A percentile compares a stretch with the other conserved stretches of the same genome.
These are phyloP conservation scores for Dendrobium catenatum DNA, from an alignment of 106 monocot genomes.

Conservation along the genomic window DNA sequence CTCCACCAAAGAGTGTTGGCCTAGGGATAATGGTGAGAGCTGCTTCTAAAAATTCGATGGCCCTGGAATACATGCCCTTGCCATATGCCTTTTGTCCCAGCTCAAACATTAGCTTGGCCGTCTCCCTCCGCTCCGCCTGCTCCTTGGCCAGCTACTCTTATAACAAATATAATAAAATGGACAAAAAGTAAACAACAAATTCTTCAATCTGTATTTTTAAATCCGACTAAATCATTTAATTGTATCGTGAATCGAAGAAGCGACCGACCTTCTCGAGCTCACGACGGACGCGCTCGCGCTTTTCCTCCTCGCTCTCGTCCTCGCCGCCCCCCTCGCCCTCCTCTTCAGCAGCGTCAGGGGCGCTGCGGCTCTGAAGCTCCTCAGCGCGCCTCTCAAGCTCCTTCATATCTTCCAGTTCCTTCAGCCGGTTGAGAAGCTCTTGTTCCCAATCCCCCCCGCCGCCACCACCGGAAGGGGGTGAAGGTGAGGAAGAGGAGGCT, in stretches of 20 bases:
- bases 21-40: constrained; percentile 86
- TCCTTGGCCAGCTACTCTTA: constrained; percentile 80
- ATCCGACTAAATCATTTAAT: background rate
- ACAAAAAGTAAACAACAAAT: background rate
- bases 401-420: constrained; percentile 82
- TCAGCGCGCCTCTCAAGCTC: constrained; percentile 67
- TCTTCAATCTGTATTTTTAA: background rate
- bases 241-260: background rate
- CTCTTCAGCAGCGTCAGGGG: constrained; percentile 9
- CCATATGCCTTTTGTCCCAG: constrained; percentile 88
- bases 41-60: constrained; percentile 88
- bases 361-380: constrained; percentile 40
- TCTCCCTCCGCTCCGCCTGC: constrained; percentile 79
- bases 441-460: constrained; percentile 40
- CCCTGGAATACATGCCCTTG: constrained; percentile 73
- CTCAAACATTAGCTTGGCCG: constrained; percentile 91
- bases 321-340: constrained; percentile 14
- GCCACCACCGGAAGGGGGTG: constrained; percentile 3
- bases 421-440: constrained; percentile 37
- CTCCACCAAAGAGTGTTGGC: constrained; percentile 78
- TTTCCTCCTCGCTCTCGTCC: constrained; percentile 60
- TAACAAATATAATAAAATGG: background rate
- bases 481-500: background rate
- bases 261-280: constrained; percentile 69
- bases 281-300: constrained; percentile 55